Base-by-base conservation (phyloP, 1,139 yeast species). In the Blastobotrys apis region DNA sequence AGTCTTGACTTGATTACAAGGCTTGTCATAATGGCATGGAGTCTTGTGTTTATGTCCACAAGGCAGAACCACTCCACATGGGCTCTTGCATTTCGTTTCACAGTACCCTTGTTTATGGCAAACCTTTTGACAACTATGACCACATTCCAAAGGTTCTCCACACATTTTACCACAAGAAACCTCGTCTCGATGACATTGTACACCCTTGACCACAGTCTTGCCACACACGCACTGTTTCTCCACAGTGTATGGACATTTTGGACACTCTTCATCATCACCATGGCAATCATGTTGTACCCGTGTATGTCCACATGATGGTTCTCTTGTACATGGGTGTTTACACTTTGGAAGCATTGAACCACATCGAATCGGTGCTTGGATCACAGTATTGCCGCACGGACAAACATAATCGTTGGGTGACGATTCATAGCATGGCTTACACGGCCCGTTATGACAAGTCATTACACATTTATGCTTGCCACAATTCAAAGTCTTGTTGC, bases 291-390 rank as follows among this genome's bases (percentile, higher is more conserved):
- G 97, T 16, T 75, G 72, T 58, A 82, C 84, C 12, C 76, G 77
- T 6, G 74, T 67, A 62, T 88, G 97, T 0, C 95, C 95, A 71
- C 97, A 88, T 0, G 64, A 52, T 20, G 76, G 74, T 1, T 67
- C 69, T 43, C 88, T 69, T 3, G 69, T 66, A 64, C 97, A 88
- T 50, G 78, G 90, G 51, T 78, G 75, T 25, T 69, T 72, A 66
- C 97, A 88, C 5, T 70, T 71, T 5, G 92, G 84, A 25, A 80
- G 62, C 39, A 67, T 71, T 0, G 92, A 78, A 10, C 97, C 97
- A 67, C 97, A 88, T 53, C 96, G 72, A 9, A 87, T 88, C 0
- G 97, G 97, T 0, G 96, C 96, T 41, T 75, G 75, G 8, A 87
- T 69, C 3, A 82, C 72, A 0, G 97, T 88, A 48, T 75, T 73